Evolutionary conservation across 148 eudicot genomes (phyloP).

Genomic region (Persicaria tinctoria): DNA sequence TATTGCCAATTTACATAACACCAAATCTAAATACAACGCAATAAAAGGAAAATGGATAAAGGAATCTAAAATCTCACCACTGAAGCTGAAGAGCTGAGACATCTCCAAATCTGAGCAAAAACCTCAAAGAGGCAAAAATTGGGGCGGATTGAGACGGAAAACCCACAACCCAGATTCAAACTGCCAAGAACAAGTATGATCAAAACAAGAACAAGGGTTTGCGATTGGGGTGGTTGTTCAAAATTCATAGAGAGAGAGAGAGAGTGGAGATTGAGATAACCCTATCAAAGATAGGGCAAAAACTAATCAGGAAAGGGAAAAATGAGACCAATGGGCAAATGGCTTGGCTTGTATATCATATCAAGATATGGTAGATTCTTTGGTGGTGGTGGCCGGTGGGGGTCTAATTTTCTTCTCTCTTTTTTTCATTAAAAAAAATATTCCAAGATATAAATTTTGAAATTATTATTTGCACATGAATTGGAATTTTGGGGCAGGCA

Average conservation of each 20-base stretch:
- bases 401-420: neutral
- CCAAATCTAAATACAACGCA: neutral
- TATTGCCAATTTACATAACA: neutral
- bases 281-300: slow-evolving; percentile 11
- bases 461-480: slow-evolving; percentile 9
- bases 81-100: slow-evolving; percentile 61
- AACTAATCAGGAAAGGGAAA: neutral
- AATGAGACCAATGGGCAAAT: slow-evolving; percentile 1
- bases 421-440: too few relatives aligned
- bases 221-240: neutral
- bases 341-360: slow-evolving; percentile 6
- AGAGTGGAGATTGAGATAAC: slow-evolving; percentile 1
- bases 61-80: slow-evolving; percentile 33
- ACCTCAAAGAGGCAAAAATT: slow-evolving; percentile 44
- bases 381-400: neutral
- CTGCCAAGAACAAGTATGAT: slow-evolving; percentile 30
- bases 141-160: slow-evolving; percentile 22
- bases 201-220: slow-evolving; percentile 6
- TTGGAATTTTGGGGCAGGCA: slow-evolving; percentile 2
- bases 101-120: slow-evolving; percentile 32
- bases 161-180: slow-evolving; percentile 36
- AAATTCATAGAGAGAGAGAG: neutral
- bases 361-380: neutral
- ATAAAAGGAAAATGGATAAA: neutral
- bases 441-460: neutral